Percentiles rank a stretch among this genome's conserved stretches.
Conservation (phyloP, 2,329 filamentous ascomycete genomes). For the Meredithiella fracta region DNA sequence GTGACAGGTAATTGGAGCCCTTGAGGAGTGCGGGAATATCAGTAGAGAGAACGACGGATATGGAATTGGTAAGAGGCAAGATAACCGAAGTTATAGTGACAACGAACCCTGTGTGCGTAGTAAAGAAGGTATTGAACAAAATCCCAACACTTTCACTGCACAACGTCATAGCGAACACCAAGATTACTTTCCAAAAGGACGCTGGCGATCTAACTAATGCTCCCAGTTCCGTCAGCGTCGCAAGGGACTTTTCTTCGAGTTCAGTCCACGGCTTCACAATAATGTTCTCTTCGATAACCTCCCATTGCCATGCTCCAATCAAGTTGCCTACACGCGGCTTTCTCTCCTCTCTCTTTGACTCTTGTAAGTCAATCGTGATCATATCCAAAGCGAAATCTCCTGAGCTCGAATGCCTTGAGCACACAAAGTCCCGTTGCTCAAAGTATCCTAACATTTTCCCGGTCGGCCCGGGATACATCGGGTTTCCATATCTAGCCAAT, state of each 20-base stretch:
- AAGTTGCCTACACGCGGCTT: constrained; percentile 44
- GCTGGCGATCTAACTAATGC: constrained; percentile 47
- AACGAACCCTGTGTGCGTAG: constrained; percentile 53
- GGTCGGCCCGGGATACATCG: constrained; percentile 50
- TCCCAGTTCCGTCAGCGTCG: constrained; percentile 56
- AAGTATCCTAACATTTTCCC: constrained; percentile 51
- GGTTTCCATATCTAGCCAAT: constrained; percentile 50
- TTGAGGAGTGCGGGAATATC: constrained; percentile 49
- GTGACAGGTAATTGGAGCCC: constrained; percentile 54
- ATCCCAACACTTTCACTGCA: constrained; percentile 65
- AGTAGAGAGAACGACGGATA: constrained; percentile 56
- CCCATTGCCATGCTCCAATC: constrained; percentile 38
- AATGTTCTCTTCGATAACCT: background rate
- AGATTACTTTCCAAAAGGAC: constrained; percentile 44
- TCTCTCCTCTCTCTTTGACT: constrained; percentile 43
- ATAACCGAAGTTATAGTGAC: constrained; percentile 57
- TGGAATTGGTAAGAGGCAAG: constrained; percentile 52
- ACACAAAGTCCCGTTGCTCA: constrained; percentile 39
- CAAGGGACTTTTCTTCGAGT: constrained; percentile 24
- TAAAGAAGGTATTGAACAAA: constrained; percentile 62
- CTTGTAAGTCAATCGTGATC: constrained; percentile 59
- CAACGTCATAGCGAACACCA: constrained; percentile 55
- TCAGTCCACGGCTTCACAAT: background rate
- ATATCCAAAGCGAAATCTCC: constrained; percentile 64
- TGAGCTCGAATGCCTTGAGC: constrained; percentile 54